These are phyloP conservation scores for Colletotrichum acutatum DNA, from an alignment of 2,329 filamentous ascomycete genomes.

Conservation along the genomic window DNA sequence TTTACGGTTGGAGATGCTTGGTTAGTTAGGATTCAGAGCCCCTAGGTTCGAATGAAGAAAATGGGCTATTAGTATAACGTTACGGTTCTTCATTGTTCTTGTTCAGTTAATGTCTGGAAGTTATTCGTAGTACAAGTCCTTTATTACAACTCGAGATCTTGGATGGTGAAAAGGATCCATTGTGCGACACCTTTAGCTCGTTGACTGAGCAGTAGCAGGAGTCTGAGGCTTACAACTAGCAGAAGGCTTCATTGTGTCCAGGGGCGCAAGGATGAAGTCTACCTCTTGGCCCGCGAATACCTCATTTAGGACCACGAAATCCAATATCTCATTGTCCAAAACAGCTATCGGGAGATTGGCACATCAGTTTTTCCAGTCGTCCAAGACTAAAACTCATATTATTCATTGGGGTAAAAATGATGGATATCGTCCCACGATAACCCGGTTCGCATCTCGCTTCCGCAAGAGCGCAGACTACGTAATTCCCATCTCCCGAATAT, in stretches of 20 bases:
- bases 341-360: background rate
- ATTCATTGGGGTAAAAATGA: background rate
- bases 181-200: background rate
- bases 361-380: background rate
- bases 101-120: background rate
- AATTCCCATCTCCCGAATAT: too few relatives aligned
- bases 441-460: background rate
- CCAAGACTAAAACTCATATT: background rate
- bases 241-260: background rate
- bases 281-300: background rate
- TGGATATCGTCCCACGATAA: background rate
- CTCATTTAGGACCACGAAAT: background rate
- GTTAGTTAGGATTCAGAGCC: background rate
- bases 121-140: background rate
- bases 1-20: background rate
- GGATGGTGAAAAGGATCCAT: background rate
- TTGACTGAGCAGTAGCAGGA: background rate
- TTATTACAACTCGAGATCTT: background rate
- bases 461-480: background rate
- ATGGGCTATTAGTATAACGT: background rate
- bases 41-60: too few relatives aligned
- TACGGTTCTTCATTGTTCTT: background rate
- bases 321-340: conserved; percentile 1
- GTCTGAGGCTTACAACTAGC: background rate
- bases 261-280: background rate